Percentiles rank a stretch among this genome's conserved stretches.
phyloP scores from a whole-genome alignment of 768 basidiomycete genomes.

The Cystoderma amianthinum region DNA sequence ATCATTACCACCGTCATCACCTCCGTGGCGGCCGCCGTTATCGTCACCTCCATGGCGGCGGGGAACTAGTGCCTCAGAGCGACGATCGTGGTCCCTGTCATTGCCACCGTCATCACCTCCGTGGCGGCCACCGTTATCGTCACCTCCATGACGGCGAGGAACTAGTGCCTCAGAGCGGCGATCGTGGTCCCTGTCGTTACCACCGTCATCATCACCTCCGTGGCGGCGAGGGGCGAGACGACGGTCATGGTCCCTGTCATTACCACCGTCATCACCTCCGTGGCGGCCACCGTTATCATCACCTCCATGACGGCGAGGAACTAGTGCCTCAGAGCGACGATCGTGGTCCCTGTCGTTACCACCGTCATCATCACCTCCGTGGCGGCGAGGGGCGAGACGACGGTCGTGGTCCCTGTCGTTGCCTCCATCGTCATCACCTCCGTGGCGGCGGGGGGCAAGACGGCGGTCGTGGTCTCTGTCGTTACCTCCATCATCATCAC shows the following conservation, averaged over 20 bases:
- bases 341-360: conserved; percentile 4
- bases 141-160: conserved; percentile 8
- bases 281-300: conserved; percentile 1
- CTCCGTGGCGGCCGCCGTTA: conserved; percentile 2
- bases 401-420: conserved; percentile 6
- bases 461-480: conserved; percentile 5
- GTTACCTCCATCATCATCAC: conserved; percentile 1
- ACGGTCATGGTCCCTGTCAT: background rate
- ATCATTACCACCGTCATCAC: background rate
- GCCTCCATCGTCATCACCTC: conserved; percentile 4
- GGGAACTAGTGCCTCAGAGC: conserved; percentile 3
- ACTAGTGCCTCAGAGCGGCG: conserved; percentile 6
- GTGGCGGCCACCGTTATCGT: conserved; percentile 4
- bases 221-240: conserved; percentile 9
- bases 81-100: conserved; percentile 4
- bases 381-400: conserved; percentile 5
- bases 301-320: conserved; percentile 7
- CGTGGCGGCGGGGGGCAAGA: conserved; percentile 9
- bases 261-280: background rate
- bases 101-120: conserved; percentile 7
- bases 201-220: conserved; percentile 4
- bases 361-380: conserved; percentile 4
- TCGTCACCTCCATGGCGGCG: conserved; percentile 7
- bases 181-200: conserved; percentile 3
- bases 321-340: conserved; percentile 4